Base-by-base conservation (phyloP, 805 yeast genomes). In the Candida suzukii region DNA sequence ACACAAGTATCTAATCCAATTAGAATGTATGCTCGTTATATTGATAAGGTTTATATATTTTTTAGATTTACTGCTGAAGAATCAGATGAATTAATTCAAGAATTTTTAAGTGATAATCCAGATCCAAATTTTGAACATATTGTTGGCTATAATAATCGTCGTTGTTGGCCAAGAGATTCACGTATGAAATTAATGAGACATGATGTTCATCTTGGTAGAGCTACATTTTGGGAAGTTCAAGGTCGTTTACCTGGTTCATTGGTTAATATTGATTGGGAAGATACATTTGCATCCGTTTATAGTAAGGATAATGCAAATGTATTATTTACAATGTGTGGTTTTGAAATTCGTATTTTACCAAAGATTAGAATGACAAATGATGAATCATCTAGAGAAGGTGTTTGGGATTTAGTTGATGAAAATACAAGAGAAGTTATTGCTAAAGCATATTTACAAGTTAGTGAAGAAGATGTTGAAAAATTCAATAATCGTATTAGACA, bases 101-200 rank as follows among this genome's bases (percentile, higher is more conserved):
- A 86, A 20, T 88, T 70, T 53, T 62, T 90, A 19, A 71, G 84
- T 0, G 95, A 87, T 51, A 84, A 87, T 52, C 96, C 96, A 1
- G 96, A 90, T 64, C 96, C 96, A 0, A 87, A 90, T 55, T 86
- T 85, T 60, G 95, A 85, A 53, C 84, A 82, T 50, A 80, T 82
- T 7, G 78, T 84, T 28, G 95, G 95, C 0, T 91, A 88, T 60
- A 85, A 84, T 53, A 91, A 88, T 50, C 83, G 84, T 50, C 79
- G 80, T 39, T 88, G 97, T 56, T 93, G 99, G 99, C 96, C 99
- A 3, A 67, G 85, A 35, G 98, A 93, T 57, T 68, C 81, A 18
- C 74, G 97, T 44, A 93, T 93, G 98, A 76, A 88, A 49, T 63
- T 93, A 38, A 80, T 90, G 79, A 71, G 96, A 35, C 83, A 80